These are phyloP conservation scores for Polygonum maritimum DNA, from an alignment of 148 eudicot genomes.

Conservation along the genomic window DNA sequence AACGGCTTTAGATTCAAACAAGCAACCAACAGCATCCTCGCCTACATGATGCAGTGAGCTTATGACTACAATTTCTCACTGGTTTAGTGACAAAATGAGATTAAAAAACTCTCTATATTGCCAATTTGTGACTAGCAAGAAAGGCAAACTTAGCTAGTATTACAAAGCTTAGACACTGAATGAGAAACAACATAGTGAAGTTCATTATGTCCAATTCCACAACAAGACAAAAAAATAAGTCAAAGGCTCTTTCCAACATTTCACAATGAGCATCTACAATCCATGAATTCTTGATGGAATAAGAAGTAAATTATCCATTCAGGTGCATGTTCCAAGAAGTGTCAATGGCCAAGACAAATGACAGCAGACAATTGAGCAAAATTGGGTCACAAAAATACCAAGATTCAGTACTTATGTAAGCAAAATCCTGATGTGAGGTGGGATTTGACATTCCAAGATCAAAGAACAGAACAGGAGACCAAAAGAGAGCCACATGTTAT, in stretches of 20 bases:
- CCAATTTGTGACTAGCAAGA: neutral
- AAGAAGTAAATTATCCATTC: neutral
- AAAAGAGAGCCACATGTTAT: neutral
- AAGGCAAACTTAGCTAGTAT: neutral
- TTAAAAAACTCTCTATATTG: neutral
- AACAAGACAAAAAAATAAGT: neutral
- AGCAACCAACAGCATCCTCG: neutral
- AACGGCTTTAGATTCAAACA: neutral
- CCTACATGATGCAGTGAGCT: neutral
- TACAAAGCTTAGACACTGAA: neutral
- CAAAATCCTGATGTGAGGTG: constrained; percentile 6
- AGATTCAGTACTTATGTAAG: neutral
- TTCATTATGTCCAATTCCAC: neutral
- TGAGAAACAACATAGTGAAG: neutral
- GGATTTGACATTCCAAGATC: constrained; percentile 1
- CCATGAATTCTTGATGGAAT: constrained; percentile 1
- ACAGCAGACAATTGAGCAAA: neutral
- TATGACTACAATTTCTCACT: neutral
- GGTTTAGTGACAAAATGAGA: neutral
- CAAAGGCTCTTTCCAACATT: neutral
- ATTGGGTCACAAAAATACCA: neutral
- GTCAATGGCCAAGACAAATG: neutral
- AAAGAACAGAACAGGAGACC: neutral
- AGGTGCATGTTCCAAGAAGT: neutral
- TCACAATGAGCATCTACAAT: neutral